These are phyloP conservation scores for Colletotrichum sp. DNA, from an alignment of 2,329 filamentous ascomycete species.

Conservation along the genomic window DNA sequence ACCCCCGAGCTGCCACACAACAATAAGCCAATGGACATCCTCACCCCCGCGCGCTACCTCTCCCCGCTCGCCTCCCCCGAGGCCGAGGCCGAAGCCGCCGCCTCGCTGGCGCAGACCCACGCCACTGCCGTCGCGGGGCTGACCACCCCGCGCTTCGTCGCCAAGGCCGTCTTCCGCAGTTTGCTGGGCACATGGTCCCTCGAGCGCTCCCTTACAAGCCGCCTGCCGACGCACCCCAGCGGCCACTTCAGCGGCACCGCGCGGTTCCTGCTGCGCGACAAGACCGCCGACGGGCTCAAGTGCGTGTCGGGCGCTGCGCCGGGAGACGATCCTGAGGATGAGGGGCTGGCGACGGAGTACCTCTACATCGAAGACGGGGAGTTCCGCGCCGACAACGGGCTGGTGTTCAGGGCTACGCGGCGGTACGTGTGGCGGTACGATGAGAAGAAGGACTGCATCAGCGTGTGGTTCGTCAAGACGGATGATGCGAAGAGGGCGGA, in stretches of 20 bases:
- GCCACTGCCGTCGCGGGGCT: conserved; percentile 46
- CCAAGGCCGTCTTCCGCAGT: conserved; percentile 72
- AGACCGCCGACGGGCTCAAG: conserved; percentile 58
- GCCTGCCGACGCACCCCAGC: conserved; percentile 62
- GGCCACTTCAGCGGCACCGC: conserved; percentile 70
- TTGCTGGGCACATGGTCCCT: conserved; percentile 75
- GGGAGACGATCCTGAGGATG: conserved; percentile 22
- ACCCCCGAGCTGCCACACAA: conserved; percentile 44
- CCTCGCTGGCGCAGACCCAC: conserved; percentile 52
- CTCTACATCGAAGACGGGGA: conserved; percentile 73
- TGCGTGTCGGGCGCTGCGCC: conserved; percentile 26
- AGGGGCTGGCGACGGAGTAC: conserved; percentile 60
- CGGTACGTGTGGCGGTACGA: conserved; percentile 78
- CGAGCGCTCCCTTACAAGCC: conserved; percentile 59
- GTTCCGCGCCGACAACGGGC: conserved; percentile 62
- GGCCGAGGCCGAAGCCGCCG: conserved; percentile 41
- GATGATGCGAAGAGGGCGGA: conserved; percentile 68
- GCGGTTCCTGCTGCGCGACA: conserved; percentile 65
- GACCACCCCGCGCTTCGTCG: conserved; percentile 56
- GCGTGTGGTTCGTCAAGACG: conserved; percentile 75
- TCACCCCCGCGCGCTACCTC: conserved; percentile 62
- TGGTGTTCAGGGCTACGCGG: conserved; percentile 64
- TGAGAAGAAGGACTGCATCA: conserved; percentile 63
- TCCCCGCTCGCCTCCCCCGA: conserved; percentile 39
- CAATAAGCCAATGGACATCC: conserved; percentile 52